These are phyloP conservation scores for Botrytis squamosa DNA, from an alignment of 2,329 filamentous ascomycete species.

Conservation along the genomic window DNA sequence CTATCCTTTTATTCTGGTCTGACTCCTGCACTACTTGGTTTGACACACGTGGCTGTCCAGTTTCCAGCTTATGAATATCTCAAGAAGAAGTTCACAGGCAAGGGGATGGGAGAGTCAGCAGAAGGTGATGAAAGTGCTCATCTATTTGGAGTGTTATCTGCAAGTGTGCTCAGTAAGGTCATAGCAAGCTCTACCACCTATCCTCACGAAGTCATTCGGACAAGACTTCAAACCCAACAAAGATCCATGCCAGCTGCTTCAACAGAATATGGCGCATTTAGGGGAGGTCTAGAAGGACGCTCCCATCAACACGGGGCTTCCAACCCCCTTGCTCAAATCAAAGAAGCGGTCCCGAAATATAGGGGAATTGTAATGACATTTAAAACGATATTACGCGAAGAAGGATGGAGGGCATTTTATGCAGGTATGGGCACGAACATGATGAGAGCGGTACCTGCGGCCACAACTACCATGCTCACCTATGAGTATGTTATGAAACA, in stretches of 20 bases:
- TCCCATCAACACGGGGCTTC: conserved; percentile 25
- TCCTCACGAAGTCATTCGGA: conserved; percentile 94
- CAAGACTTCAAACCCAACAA: conserved; percentile 89
- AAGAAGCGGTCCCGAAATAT: conserved; percentile 53
- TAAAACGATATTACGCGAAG: conserved; percentile 80
- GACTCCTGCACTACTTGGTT: conserved; percentile 83
- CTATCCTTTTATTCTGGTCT: conserved; percentile 93
- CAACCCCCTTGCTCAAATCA: conserved; percentile 35
- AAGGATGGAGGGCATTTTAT: conserved; percentile 96
- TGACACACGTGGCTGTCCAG: conserved; percentile 95
- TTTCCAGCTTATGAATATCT: conserved; percentile 95
- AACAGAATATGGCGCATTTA: conserved; percentile 52
- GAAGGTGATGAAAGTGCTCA: conserved; percentile 62
- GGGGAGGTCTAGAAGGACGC: conserved; percentile 34
- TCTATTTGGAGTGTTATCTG: conserved; percentile 79
- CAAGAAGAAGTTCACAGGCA: conserved; percentile 85
- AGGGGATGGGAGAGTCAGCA: conserved; percentile 72
- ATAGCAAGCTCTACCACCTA: conserved; percentile 94
- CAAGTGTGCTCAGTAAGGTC: conserved; percentile 91
- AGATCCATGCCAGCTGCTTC: conserved; percentile 58
- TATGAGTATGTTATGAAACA: conserved; percentile 69
- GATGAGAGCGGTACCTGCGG: conserved; percentile 90
- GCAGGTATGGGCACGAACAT: conserved; percentile 97
- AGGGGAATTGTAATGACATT: conserved; percentile 78
- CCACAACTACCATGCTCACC: conserved; percentile 95